Conservation (phyloP, 345 rosid species). For the Corchorus olitorius region DNA sequence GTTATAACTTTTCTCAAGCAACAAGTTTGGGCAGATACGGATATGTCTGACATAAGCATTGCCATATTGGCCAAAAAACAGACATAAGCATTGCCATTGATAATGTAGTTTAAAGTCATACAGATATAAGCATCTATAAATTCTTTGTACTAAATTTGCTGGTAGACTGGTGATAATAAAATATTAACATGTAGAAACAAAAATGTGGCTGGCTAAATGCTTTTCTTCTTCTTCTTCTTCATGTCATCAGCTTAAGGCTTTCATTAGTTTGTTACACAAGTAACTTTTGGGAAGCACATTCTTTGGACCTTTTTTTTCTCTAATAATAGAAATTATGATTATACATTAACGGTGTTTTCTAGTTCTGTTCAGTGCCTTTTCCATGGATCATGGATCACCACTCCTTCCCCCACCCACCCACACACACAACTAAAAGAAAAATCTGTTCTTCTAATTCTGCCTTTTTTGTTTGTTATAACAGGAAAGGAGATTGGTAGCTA, state of each 20-base stretch:
- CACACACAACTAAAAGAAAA: no score
- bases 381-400: background rate
- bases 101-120: background rate
- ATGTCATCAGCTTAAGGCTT: background rate
- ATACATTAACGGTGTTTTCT: background rate
- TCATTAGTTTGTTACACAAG: background rate
- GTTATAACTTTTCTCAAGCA: background rate
- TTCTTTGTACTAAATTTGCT: background rate
- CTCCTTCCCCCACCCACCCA: background rate
- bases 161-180: background rate
- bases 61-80: background rate
- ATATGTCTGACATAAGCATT: background rate
- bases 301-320: background rate
- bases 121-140: background rate
- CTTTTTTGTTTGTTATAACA: slow-evolving; percentile 28
- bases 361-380: background rate
- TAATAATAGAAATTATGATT: background rate
- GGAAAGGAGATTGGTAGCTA: slow-evolving; percentile 77
- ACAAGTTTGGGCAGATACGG: background rate
- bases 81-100: background rate
- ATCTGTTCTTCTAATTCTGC: slow-evolving; percentile 1
- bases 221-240: no score
- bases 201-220: background rate
- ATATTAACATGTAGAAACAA: background rate
- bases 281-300: slow-evolving; percentile 3